These are phyloP conservation scores for Beauveria varroae DNA, from an alignment of 2,329 filamentous ascomycete genomes.

Conservation along the genomic window DNA sequence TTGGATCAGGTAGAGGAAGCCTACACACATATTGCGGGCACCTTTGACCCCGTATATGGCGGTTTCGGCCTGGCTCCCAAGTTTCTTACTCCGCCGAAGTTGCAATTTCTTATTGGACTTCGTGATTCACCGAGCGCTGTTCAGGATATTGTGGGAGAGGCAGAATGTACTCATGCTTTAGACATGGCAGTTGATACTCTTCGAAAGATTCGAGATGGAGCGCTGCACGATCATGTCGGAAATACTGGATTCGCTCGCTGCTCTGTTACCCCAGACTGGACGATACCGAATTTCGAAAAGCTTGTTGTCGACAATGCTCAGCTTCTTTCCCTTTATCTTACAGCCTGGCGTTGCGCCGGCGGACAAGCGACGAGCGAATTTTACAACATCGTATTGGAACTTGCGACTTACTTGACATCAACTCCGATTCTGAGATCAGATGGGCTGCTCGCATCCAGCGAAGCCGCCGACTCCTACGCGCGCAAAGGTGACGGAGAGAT, in stretches of 20 bases:
- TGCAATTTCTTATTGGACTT: constrained; percentile 73
- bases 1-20: constrained; percentile 89
- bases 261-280: constrained; percentile 88
- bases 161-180: constrained; percentile 65
- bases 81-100: constrained; percentile 80
- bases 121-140: constrained; percentile 64
- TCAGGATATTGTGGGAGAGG: constrained; percentile 76
- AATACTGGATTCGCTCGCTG: constrained; percentile 59
- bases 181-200: constrained; percentile 78
- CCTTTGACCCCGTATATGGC: constrained; percentile 71
- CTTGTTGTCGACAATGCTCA: constrained; percentile 91
- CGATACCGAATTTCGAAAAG: constrained; percentile 93
- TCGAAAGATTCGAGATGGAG: constrained; percentile 57
- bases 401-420: constrained; percentile 78
- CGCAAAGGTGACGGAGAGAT: constrained; percentile 70
- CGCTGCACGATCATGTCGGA: constrained; percentile 48
- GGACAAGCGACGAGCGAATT: constrained; percentile 58
- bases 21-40: constrained; percentile 67
- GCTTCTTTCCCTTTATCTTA: constrained; percentile 73
- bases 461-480: constrained; percentile 81
- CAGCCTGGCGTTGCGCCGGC: constrained; percentile 63
- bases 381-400: constrained; percentile 68
- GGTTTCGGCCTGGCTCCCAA: constrained; percentile 81
- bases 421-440: constrained; percentile 56
- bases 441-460: constrained; percentile 79